Conservation (phyloP, 169 alveolate species). For the Toxoplasma gondii region DNA sequence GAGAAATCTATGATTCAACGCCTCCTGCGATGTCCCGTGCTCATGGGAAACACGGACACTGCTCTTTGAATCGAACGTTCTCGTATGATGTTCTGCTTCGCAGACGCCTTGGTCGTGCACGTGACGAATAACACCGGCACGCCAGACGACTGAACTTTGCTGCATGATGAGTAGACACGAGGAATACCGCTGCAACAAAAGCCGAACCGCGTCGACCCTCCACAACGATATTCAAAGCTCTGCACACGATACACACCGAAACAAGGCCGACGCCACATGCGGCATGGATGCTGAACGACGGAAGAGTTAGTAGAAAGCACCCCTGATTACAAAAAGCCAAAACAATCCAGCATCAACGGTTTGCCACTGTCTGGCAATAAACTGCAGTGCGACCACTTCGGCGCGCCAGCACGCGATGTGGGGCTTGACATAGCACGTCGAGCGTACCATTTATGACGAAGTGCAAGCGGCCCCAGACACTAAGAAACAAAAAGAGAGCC, state of each 20-base stretch:
- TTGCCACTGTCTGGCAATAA: neutral
- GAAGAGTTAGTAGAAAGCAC: neutral
- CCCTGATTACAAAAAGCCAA: neutral
- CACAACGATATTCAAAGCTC: neutral
- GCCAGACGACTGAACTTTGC: neutral
- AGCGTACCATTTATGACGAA: neutral
- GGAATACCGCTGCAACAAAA: neutral
- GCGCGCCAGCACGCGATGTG: neutral
- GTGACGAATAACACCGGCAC: neutral
- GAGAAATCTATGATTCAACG: neutral
- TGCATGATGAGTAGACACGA: neutral
- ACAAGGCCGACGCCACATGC: neutral
- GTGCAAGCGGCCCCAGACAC: neutral
- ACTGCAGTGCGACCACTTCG: neutral
- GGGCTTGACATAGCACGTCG: neutral
- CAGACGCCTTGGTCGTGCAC: neutral
- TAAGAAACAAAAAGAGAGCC: neutral
- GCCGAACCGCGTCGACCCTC: neutral
- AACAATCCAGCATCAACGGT: neutral
- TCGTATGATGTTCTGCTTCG: neutral
- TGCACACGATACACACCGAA: neutral
- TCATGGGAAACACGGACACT: neutral
- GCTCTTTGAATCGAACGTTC: neutral
- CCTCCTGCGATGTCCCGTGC: neutral
- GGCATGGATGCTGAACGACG: neutral